phyloP scores from a whole-genome alignment of 768 basidiomycete species.

The Russula lepida region DNA sequence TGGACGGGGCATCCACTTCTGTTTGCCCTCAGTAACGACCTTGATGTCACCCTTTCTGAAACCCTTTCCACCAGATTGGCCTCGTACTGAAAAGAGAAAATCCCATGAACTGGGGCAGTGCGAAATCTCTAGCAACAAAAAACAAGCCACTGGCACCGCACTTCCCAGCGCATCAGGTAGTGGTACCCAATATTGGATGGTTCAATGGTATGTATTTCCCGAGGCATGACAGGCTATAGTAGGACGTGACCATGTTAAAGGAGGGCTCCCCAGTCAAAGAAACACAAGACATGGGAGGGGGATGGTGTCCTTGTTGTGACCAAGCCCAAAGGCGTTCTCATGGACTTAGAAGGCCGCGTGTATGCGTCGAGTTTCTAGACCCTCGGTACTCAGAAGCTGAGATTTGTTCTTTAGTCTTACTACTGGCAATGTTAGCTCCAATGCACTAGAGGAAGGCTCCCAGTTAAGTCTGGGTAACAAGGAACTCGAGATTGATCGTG shows the following conservation, averaged over 20 bases:
- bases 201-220: conserved; percentile 51
- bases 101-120: conserved; percentile 18
- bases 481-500: conserved; percentile 58
- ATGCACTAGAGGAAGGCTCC: conserved; percentile 31
- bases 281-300: conserved; percentile 89
- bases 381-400: not conserved
- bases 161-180: conserved; percentile 11
- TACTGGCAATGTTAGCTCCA: conserved; percentile 38
- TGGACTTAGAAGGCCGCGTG: conserved; percentile 59
- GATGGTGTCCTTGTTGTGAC: conserved; percentile 57
- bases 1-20: too few relatives aligned
- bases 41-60: conserved; percentile 17
- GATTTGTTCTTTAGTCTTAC: conserved; percentile 36
- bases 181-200: conserved; percentile 56
- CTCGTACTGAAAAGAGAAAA: conserved; percentile 22
- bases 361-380: conserved; percentile 28
- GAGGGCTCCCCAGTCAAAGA: conserved; percentile 64
- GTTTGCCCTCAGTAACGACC: not conserved
- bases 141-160: conserved; percentile 19
- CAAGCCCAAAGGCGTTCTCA: conserved; percentile 38
- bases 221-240: not conserved
- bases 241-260: conserved; percentile 28
- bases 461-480: conserved; percentile 41
- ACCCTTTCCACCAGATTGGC: conserved; percentile 1
- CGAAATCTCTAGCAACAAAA: conserved; percentile 18